Base-by-base conservation (phyloP, 2,329 filamentous ascomycete genomes). In the Phaeosphaeriaceae sp. region DNA sequence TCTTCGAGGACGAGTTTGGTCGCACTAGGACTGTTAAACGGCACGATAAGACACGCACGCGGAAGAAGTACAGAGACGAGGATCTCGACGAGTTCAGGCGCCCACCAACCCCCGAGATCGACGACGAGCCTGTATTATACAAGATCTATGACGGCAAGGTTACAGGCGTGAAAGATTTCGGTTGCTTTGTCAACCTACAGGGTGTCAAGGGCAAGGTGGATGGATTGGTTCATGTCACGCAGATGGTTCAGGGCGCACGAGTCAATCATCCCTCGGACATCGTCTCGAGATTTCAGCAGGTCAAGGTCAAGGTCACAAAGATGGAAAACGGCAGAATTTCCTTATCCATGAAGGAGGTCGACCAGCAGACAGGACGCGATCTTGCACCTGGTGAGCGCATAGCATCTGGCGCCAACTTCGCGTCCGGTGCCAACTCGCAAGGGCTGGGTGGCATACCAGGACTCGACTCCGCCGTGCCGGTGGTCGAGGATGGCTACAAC, bases 261-360 rank as follows among this genome's bases (percentile, higher is more conserved):
- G 91, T 99, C 44, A 95, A 94, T 64, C 92, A 98, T 74, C 95
- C 95, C 0, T 93, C 92, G 0, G 95, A 99, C 73, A 81, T 99
- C 1, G 84, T 99, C 4, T 86, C 90, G 2, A 86, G 87, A 60
- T 92, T 91, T 6, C 94, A 98, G 74, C 81, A 87, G 1, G 93
- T 99, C 54, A 97, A 95, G 77, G 92, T 98, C 69, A 99, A 99
- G 77, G 90, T 99, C 23, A 84, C 91, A 70, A 97, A 91, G 73
- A 89, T 97, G 54, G 91, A 98, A 72, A 90, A 91, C 3, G 88
- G 84, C 54, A 86, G 92, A 26, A 89, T 98, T 69, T 94, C 93
- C 0, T 81, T 99, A 6, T 97, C 94, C 0, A 97, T 99, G 94
- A 97, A 97, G 73, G 94, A 97, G 61, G 94, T 97, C 17, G 94